These are phyloP conservation scores for Ceratobasidium sp. DNA, from an alignment of 1,284 basidiomycete species.

Conservation along the genomic window DNA sequence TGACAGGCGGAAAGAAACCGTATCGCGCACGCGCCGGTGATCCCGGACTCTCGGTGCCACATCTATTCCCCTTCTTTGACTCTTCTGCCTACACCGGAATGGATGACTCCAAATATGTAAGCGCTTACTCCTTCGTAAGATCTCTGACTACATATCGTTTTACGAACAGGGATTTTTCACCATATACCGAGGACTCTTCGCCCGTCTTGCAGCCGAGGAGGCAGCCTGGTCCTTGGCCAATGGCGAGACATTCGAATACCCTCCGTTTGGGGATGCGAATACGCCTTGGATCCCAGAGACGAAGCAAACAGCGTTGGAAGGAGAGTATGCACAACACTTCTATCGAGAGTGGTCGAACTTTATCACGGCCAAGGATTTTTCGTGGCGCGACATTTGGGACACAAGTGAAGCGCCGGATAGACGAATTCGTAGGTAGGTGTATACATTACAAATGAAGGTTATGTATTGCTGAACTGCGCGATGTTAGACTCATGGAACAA, in stretches of 20 bases:
- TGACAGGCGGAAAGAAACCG: conserved; percentile 62
- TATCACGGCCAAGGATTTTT: conserved; percentile 89
- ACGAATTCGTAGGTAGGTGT: conserved; percentile 76
- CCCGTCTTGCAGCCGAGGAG: conserved; percentile 88
- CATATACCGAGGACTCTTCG: conserved; percentile 91
- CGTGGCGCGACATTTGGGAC: conserved; percentile 92
- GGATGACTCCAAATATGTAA: conserved; percentile 78
- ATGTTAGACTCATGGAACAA: conserved; percentile 87
- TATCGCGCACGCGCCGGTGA: conserved; percentile 54
- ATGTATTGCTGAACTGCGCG: conserved; percentile 17
- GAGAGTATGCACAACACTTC: conserved; percentile 72
- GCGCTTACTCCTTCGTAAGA: conserved; percentile 51
- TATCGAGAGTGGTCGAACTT: conserved; percentile 93
- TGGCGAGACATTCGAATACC: conserved; percentile 67
- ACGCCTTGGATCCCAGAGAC: conserved; percentile 75
- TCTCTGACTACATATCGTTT: not conserved
- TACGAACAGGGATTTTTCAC: conserved; percentile 85
- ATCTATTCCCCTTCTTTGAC: conserved; percentile 91
- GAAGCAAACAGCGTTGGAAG: conserved; percentile 63
- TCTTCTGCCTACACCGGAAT: conserved; percentile 78
- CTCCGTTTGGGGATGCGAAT: conserved; percentile 86
- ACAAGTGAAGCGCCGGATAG: conserved; percentile 88
- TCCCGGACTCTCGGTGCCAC: conserved; percentile 83
- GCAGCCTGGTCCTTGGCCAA: conserved; percentile 66
- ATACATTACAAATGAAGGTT: not conserved